Conservation (phyloP, 805 yeast species). For the Zygosaccharomyces rouxii region DNA sequence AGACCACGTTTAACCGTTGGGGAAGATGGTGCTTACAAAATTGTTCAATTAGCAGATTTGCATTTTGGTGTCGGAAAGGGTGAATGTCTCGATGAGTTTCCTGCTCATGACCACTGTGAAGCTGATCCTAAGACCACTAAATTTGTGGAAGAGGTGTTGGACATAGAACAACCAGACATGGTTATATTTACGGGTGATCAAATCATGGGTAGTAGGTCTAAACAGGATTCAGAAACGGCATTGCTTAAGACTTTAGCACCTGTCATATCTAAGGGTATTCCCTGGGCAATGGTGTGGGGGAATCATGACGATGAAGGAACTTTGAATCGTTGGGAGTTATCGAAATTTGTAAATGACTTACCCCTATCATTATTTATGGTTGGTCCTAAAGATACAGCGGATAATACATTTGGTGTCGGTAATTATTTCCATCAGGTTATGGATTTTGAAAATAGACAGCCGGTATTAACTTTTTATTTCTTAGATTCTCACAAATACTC, state of each 20-base stretch:
- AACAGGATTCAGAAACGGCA: constrained; percentile 80
- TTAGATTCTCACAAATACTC: constrained; percentile 82
- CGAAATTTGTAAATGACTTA: constrained; percentile 49
- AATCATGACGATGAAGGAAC: constrained; percentile 93
- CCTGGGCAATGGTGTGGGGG: constrained; percentile 83
- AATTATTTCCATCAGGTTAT: constrained; percentile 61
- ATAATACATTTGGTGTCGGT: constrained; percentile 68
- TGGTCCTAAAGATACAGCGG: constrained; percentile 53
- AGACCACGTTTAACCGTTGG: constrained; percentile 31
- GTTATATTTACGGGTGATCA: constrained; percentile 92
- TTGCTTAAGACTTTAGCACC: constrained; percentile 73
- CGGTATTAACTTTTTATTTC: constrained; percentile 62
- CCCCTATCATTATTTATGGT: constrained; percentile 63
- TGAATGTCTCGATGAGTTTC: constrained; percentile 68
- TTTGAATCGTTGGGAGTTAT: constrained; percentile 53
- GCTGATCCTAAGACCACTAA: constrained; percentile 72
- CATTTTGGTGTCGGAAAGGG: constrained; percentile 88
- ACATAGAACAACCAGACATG: constrained; percentile 74
- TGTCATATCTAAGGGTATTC: constrained; percentile 60
- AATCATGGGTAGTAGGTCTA: constrained; percentile 64
- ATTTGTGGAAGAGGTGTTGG: constrained; percentile 61
- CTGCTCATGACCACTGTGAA: constrained; percentile 52
- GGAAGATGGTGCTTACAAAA: constrained; percentile 56
- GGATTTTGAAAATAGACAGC: constrained; percentile 36
- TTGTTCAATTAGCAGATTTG: constrained; percentile 85